Evolutionary conservation across 768 basidiomycete genomes (phyloP).

Genomic region (Xanthoconium stramineum): DNA sequence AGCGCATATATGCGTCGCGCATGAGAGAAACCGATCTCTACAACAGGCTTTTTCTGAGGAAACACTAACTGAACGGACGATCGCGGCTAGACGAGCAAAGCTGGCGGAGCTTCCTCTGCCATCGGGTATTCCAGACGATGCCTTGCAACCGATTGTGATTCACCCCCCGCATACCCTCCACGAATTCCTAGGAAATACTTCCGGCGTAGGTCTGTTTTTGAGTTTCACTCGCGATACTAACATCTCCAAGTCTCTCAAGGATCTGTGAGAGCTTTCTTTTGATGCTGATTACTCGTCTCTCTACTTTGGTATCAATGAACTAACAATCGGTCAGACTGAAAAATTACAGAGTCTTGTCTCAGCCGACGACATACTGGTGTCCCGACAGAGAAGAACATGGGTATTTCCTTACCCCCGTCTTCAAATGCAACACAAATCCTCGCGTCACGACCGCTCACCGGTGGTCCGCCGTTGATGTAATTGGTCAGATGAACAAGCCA

Average conservation of each 20-base stretch:
- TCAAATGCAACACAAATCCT: conserved; percentile 79
- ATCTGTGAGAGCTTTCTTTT: conserved; percentile 42
- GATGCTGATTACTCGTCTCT: neutral
- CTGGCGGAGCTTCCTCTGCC: conserved; percentile 65
- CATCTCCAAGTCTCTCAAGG: conserved; percentile 48
- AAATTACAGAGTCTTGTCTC: conserved; percentile 66
- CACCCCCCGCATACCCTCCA: conserved; percentile 62
- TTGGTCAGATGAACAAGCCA: conserved; percentile 54
- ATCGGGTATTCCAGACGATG: conserved; percentile 57
- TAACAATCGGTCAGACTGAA: conserved; percentile 44
- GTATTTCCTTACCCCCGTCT: conserved; percentile 67
- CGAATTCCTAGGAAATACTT: conserved; percentile 60
- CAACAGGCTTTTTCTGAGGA: conserved; percentile 2
- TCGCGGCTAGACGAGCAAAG: conserved; percentile 52
- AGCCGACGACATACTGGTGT: conserved; percentile 72
- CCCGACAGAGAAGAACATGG: conserved; percentile 81
- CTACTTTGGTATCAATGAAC: neutral
- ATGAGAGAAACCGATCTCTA: neutral
- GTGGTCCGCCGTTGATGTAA: conserved; percentile 65
- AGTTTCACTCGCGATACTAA: conserved; percentile 1
- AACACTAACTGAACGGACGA: conserved; percentile 36
- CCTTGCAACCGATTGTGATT: conserved; percentile 65
- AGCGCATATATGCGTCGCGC: conserved; percentile 16
- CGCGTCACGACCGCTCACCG: conserved; percentile 73
- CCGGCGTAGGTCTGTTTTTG: conserved; percentile 44